Evolutionary conservation across 768 basidiomycete species (phyloP), one percentile per base, ranked within the genome.

Genomic region (Sistotremastrum niveocremeum): DNA sequence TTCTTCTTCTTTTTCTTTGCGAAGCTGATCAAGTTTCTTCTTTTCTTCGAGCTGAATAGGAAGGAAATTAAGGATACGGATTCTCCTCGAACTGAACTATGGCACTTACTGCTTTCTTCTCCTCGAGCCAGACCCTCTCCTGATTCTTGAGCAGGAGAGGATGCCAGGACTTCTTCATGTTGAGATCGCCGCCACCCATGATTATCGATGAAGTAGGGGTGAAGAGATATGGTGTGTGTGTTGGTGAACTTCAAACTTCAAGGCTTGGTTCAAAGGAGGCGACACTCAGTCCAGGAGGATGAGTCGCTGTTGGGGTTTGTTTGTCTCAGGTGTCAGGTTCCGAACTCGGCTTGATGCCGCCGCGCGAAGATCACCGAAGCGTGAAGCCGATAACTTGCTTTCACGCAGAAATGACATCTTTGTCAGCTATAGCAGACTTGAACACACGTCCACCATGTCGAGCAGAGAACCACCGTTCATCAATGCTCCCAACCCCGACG

Each of bases 81-180:
- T 46, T 11, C 30, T 32, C 10, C 10, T 35, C 11, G 34, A 12
- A 37, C 44, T 29, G 28, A 29, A 20, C 36, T 39, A 44, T 43
- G 32, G 11, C 10, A 72, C 85, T 56, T 60, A 88, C 89, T 45
- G 91, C 90, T 60, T 87, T 84, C 76, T 94, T 91, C 65, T 99
- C 95, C 64, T 94, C 86, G 46, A 97, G 74, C 94, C 95, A 98
- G 57, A 98, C 95, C 76, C 86, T 79, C 79, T 94, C 89, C 81
- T 97, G 94, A 67, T 94, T 94, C 62, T 89, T 90, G 65, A 95
- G 65, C 65, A 94, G 85, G 73, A 91, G 81, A 75, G 93, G 93
- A 63, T 97, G 93, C 93, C 93, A 97, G 52, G 88, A 91, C 76
- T 95, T 94, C 67, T 87, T 95, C 93, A 98, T 98, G 60, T 98